phyloP scores from a whole-genome alignment of 1,139 yeast species.

The Kodamaea plutei region DNA sequence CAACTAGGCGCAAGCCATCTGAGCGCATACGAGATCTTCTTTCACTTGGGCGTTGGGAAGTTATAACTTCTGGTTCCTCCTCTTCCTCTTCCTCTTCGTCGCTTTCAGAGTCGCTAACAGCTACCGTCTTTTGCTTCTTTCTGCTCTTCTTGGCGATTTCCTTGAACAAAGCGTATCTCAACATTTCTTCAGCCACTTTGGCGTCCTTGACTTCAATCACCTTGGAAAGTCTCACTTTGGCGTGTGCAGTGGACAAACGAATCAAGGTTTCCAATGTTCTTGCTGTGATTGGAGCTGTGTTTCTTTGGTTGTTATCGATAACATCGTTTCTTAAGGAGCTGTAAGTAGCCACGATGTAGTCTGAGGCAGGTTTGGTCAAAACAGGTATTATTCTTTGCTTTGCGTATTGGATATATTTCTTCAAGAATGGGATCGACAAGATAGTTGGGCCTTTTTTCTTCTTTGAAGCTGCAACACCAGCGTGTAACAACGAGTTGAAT shows the following conservation, averaged over 20 bases:
- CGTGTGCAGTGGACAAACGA: slow-evolving; percentile 95
- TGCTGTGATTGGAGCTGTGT: slow-evolving; percentile 95
- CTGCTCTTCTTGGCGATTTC: slow-evolving; percentile 49
- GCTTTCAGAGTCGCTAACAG: slow-evolving; percentile 13
- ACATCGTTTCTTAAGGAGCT: slow-evolving; percentile 81
- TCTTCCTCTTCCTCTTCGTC: slow-evolving; percentile 10
- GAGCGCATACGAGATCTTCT: slow-evolving; percentile 6
- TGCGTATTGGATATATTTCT: slow-evolving; percentile 91
- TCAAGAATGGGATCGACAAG: slow-evolving; percentile 78
- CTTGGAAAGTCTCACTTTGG: slow-evolving; percentile 82
- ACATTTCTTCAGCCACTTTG: slow-evolving; percentile 75
- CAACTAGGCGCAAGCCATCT: slow-evolving; percentile 15
- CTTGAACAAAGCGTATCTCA: slow-evolving; percentile 82
- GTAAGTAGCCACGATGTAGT: slow-evolving; percentile 75
- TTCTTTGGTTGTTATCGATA: slow-evolving; percentile 64
- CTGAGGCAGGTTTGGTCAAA: slow-evolving; percentile 73
- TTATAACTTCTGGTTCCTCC: slow-evolving; percentile 8
- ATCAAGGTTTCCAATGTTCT: slow-evolving; percentile 95
- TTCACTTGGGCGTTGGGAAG: slow-evolving; percentile 9
- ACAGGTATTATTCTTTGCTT: slow-evolving; percentile 84
- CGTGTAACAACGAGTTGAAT: slow-evolving; percentile 77
- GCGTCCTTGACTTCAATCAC: slow-evolving; percentile 78
- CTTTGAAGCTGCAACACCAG: slow-evolving; percentile 55
- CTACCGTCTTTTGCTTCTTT: slow-evolving; percentile 31
- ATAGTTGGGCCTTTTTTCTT: slow-evolving; percentile 54